Percentiles rank a stretch among this genome's conserved stretches.
Evolutionary conservation across 2,329 filamentous ascomycete species (phyloP).

Genomic region (Penicillium sp.): DNA sequence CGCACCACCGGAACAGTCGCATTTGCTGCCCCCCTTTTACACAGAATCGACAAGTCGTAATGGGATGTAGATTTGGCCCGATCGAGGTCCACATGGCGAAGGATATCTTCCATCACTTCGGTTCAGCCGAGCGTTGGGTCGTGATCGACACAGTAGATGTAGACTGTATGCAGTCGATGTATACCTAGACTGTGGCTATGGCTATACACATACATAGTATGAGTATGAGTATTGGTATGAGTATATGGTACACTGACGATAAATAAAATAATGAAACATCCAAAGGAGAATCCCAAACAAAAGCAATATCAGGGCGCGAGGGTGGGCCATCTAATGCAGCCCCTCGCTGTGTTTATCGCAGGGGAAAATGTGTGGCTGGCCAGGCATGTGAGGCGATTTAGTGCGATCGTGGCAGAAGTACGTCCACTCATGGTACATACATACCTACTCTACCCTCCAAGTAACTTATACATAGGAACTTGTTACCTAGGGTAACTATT

Average conservation of each 20-base stretch:
- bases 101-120: slow-evolving; percentile 10
- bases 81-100: slow-evolving; percentile 5
- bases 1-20: slow-evolving; percentile 11
- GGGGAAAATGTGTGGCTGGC: slow-evolving; percentile 24
- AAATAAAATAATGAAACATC: neutral
- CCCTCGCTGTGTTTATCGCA: slow-evolving; percentile 19
- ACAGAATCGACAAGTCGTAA: slow-evolving; percentile 30
- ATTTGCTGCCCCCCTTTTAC: slow-evolving; percentile 17
- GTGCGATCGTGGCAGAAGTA: slow-evolving; percentile 24
- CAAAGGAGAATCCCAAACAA: neutral
- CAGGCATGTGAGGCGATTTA: slow-evolving; percentile 30
- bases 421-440: neutral
- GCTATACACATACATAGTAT: neutral
- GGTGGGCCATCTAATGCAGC: neutral
- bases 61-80: slow-evolving; percentile 2
- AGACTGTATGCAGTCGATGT: neutral
- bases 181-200: neutral
- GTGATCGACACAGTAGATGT: slow-evolving; percentile 1
- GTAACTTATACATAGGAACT: no score
- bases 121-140: slow-evolving; percentile 11
- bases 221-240: no score
- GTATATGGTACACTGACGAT: no score
- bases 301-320: slow-evolving; percentile 6
- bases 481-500: no score
- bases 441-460: no score